These are phyloP conservation scores for Candida sakaeoensis DNA, from an alignment of 805 yeast species.

Conservation along the genomic window DNA sequence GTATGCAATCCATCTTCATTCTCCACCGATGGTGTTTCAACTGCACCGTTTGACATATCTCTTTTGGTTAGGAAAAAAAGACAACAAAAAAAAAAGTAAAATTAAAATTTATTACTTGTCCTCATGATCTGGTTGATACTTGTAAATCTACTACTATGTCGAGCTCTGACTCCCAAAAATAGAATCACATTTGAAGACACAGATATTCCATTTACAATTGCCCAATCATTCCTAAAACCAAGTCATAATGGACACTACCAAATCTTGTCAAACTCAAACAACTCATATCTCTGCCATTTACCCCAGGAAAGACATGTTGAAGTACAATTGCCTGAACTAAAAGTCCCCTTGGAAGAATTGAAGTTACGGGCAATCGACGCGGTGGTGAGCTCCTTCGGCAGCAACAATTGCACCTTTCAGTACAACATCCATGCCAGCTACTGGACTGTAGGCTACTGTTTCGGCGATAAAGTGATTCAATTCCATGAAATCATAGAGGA, in stretches of 20 bases:
- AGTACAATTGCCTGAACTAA: constrained; percentile 1
- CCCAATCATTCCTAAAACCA: constrained; percentile 11
- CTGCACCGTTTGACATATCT: constrained; percentile 6
- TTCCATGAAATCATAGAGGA: constrained; percentile 35
- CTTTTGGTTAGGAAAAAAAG: too few relatives aligned
- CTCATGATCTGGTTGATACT: constrained; percentile 2
- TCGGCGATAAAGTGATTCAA: constrained; percentile 46
- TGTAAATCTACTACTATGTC: constrained; percentile 1
- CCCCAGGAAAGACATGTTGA: constrained; percentile 12
- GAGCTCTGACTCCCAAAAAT: constrained; percentile 8
- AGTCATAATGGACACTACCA: constrained; percentile 15
- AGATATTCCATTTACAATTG: constrained; percentile 15
- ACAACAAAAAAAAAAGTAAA: neutral
- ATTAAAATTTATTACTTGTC: neutral
- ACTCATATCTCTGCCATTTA: constrained; percentile 20
- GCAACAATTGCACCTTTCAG: constrained; percentile 20
- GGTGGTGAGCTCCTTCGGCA: constrained; percentile 16
- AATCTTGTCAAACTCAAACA: constrained; percentile 10
- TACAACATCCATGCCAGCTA: constrained; percentile 36
- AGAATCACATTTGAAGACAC: constrained; percentile 15
- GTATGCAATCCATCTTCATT: constrained; percentile 26
- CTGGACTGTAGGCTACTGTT: constrained; percentile 54
- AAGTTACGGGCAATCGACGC: constrained; percentile 15
- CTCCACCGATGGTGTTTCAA: constrained; percentile 10
- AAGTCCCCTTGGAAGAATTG: constrained; percentile 11